Base-by-base conservation (phyloP, 2,329 filamentous ascomycete species). In the Nemania sp. region DNA sequence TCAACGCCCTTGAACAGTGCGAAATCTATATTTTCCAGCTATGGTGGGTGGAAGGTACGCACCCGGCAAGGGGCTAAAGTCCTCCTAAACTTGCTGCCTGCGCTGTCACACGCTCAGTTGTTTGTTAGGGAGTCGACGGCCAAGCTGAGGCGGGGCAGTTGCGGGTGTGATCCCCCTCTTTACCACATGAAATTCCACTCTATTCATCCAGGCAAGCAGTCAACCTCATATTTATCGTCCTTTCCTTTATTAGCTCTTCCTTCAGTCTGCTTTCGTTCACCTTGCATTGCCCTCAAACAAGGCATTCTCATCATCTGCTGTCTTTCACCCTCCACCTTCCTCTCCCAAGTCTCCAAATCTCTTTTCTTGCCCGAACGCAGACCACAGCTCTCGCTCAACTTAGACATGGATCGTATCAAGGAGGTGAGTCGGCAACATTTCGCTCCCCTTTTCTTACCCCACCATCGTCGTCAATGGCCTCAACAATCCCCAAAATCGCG, bases 371-470 rank as follows among this genome's bases (percentile, higher is more conserved):
- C 61, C 64, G 45, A 60, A 60, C 54, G 48, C 37, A 46, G 52
- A 61, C 58, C 54, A 37, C 6, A 49, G 54, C 61, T 56, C 44
- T 31, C 42, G 47, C 54, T 9, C 45, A 52, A 56, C 36, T 40
- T 43, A 73, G 81, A 70, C 70, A 93, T 93, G 90, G 90, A 94
- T 76, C 88, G 88, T 77, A 92, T 94, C 75, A 92, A 90, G 86
- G 87, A 91, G 82, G 89, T 92, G 76, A 80, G 87, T 55, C 81
- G 24, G 56, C 51, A 48, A 41, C 56, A 54, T 52, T 46, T 52
- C 54, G 23, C 34, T 58, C 59, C 53, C 60, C 57, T 56, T 59
- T 55, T 59, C 61, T 63, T 67, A 68, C 68, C 66, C 65, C 68
- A 69, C 66, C 64, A 70, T 66, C 59, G 55, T 61, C 58, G 56